These are phyloP conservation scores for Ceratobasidium sp. DNA, from an alignment of 1,284 basidiomycete genomes.

Conservation along the genomic window DNA sequence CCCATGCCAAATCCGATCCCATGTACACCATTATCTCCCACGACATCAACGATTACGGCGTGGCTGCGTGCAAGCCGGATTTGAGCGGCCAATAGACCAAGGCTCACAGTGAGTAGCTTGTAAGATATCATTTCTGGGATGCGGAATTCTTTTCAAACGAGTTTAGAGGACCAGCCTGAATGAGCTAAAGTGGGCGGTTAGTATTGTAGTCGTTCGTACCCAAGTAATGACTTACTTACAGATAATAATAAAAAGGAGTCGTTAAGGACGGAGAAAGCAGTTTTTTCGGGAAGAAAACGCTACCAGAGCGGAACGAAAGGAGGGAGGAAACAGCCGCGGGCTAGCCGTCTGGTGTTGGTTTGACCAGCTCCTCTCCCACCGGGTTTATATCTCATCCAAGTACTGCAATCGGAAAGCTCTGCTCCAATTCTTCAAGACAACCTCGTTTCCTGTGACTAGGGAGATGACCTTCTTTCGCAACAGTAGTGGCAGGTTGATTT, in stretches of 20 bases:
- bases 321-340: slow-evolving; percentile 2
- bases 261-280: no score
- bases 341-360: slow-evolving; percentile 29
- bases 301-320: slow-evolving; percentile 25
- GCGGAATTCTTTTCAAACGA: neutral
- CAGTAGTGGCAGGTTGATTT: neutral
- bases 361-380: neutral
- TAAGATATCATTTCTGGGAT: slow-evolving; percentile 3
- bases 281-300: no score
- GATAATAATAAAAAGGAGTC: no score
- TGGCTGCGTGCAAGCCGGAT: slow-evolving; percentile 22
- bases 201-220: no score
- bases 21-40: slow-evolving; percentile 15
- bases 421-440: neutral
- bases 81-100: slow-evolving; percentile 13
- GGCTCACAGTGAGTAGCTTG: slow-evolving; percentile 5
- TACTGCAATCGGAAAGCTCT: neutral
- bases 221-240: no score
- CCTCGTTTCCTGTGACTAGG: slow-evolving; percentile 16
- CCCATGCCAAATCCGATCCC: slow-evolving; percentile 31
- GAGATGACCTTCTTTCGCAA: slow-evolving; percentile 23
- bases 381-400: slow-evolving; percentile 3
- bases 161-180: slow-evolving; percentile 5
- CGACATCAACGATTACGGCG: slow-evolving; percentile 23
- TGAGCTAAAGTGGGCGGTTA: slow-evolving; percentile 5